These are phyloP conservation scores for Juglanconis oblonga DNA, from an alignment of 2,329 filamentous ascomycete genomes.

Conservation along the genomic window DNA sequence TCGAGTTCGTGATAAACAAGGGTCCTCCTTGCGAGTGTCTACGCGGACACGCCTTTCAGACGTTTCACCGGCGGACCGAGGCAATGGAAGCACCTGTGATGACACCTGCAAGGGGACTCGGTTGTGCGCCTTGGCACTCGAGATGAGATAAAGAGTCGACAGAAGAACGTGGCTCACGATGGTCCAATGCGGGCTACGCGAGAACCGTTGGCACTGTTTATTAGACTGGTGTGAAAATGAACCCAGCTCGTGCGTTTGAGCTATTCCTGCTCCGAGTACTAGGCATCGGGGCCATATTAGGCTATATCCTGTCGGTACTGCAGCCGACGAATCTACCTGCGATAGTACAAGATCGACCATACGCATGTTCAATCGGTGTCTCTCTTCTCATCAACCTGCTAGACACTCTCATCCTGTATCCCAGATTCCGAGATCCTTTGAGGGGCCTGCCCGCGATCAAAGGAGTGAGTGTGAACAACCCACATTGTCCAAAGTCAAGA, in stretches of 20 bases:
- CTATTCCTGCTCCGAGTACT: conserved; percentile 7
- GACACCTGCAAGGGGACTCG: not conserved
- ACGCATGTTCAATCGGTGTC: not conserved
- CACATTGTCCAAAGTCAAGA: not conserved
- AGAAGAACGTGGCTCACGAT: not conserved
- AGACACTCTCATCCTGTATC: conserved; percentile 4
- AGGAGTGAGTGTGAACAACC: not conserved
- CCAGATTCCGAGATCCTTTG: conserved; percentile 7
- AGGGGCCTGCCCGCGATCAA: not conserved
- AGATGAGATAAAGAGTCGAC: conserved; percentile 2
- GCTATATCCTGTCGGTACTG: conserved; percentile 8
- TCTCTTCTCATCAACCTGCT: not conserved
- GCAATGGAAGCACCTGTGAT: conserved; percentile 4
- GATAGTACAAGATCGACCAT: not conserved
- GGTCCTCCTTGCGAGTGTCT: conserved; percentile 3
- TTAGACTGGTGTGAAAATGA: not conserved
- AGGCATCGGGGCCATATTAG: conserved; percentile 1
- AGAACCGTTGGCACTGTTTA: not conserved
- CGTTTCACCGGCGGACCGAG: conserved; percentile 12
- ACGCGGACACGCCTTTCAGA: not conserved
- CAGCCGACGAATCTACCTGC: not conserved
- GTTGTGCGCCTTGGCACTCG: not conserved
- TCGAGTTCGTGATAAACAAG: not conserved
- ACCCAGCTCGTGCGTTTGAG: conserved; percentile 2
- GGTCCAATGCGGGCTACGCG: not conserved